Conservation (phyloP, 2,329 filamentous ascomycete genomes). For the Chalara sp. region DNA sequence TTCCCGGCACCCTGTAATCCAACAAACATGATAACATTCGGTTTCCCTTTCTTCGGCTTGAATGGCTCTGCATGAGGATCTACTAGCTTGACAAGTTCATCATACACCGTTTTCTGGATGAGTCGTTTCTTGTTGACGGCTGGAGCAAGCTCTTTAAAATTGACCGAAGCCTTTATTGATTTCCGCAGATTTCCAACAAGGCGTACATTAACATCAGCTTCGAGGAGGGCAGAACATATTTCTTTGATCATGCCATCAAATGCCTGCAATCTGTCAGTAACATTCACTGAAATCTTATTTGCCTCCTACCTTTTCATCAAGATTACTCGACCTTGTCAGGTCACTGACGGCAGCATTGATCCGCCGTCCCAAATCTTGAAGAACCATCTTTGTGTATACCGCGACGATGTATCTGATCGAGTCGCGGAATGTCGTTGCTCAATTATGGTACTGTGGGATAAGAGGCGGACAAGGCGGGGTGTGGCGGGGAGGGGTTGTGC, state of each 20-base stretch:
- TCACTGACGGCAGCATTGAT: constrained; percentile 96
- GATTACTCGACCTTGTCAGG: constrained; percentile 82
- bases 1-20: constrained; percentile 96
- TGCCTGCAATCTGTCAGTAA: constrained; percentile 51
- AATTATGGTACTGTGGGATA: constrained; percentile 6
- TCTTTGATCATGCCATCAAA: constrained; percentile 99
- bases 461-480: neutral
- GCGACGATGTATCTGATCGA: neutral
- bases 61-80: constrained; percentile 93
- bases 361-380: constrained; percentile 96
- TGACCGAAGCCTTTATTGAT: constrained; percentile 84
- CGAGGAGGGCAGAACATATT: constrained; percentile 89
- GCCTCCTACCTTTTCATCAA: constrained; percentile 84
- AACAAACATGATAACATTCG: constrained; percentile 99
- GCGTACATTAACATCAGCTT: constrained; percentile 94
- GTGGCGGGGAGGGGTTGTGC: neutral
- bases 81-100: constrained; percentile 91
- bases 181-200: constrained; percentile 88
- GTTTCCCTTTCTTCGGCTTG: constrained; percentile 92
- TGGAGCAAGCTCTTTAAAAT: constrained; percentile 87
- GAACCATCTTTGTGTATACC: constrained; percentile 64
- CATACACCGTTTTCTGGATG: constrained; percentile 96
- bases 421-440: neutral
- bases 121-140: constrained; percentile 97
- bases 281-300: neutral